Base-by-base conservation (phyloP, 768 basidiomycete genomes). In the Phanerochaete carnosa region DNA sequence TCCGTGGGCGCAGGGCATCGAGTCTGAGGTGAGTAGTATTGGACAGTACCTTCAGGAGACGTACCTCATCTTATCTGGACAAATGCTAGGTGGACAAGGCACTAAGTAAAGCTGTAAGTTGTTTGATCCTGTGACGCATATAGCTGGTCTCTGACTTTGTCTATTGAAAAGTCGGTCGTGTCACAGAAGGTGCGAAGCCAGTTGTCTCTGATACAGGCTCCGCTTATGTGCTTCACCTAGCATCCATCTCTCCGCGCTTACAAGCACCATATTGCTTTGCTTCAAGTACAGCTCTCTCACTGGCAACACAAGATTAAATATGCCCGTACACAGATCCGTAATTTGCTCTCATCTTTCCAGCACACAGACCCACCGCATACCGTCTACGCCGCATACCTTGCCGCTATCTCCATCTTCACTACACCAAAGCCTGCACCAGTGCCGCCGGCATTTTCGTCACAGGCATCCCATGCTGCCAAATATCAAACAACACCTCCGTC, bases 61-160 rank as follows among this genome's bases (percentile, higher is more conserved):
- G 30, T 33, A 23, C n/a, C 51, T 50, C 13, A 52, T 23, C 8
- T 19, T 43, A 19, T 4, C 33, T 19, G 39, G 16, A 52, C 30
- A 32, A 15, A 33, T 23, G 32, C 19, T 33, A 83, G 82, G 77
- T 82, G 2, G 88, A 90, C 67, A 83, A 79, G 58, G 85, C 88
- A 12, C 76, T 89, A 16, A 83, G 82, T 16, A 88, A 87, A 74
- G 89, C 86, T 58, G 88, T 91, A 60, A 72, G 88, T 79, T 1
- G 4, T 15, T 3, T 25, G 23, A 25, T 29, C 16, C n/a, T 46
- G n/a, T n/a, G 8, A 25, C 28, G 26, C 33, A 26, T 37, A 25
- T 25, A 25, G 12, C 54, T 23, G 9, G 35, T n/a, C 11, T 13
- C 29, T 52, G 8, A n/a, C 30, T 1, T 12, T 45, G 35, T 59